Evolutionary conservation across 148 eudicot genomes (phyloP), one percentile per base, ranked within the genome.

Genomic region (Fallopia convolvulus): DNA sequence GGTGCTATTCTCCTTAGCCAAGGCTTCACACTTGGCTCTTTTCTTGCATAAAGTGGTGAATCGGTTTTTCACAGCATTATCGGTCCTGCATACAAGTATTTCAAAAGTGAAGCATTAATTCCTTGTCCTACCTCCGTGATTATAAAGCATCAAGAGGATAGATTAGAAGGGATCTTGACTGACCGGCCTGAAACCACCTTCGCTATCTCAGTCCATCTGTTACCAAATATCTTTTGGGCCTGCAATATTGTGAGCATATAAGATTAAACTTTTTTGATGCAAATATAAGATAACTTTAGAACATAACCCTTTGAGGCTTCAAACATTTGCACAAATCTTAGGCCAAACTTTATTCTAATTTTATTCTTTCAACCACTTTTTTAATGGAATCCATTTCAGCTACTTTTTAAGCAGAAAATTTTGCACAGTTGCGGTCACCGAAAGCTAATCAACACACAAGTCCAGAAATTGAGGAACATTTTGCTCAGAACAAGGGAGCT

Each of bases 131-230:
- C 30, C 42, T 53, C 41, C 4, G 39, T 68, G 44, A 15, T 33
- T 17, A 36, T 68, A 7, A 11, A 32, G 17, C 70, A 68, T 68
- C 46, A 33, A 68, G 15, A 23, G 2, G 21, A 36, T 33, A 21
- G 44, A 15, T 33, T 36, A 68, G 44, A 68, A 68, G 72, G 39
- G 20, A 39, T 3, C 21, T 32, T n/a, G 15, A 52, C 40, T 44
- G 44, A 94, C 98, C 98, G 91, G 71, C 98, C 98, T 8, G 98
- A 94, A 73, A 94, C 98, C 78, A 94, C 97, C 89, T 94, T 94
- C 20, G 98, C 98, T 81, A 94, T 94, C 79, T 92, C 98, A 72
- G 98, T 94, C 98, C 98, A 94, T 87, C 93, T 87, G 83, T 94
- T 94, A 52, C 98, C 98, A 83, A 86, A 94, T 76, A 90, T 82